Base-by-base conservation (phyloP, 2,329 filamentous ascomycete genomes). In the Arthroderma uncinatum region DNA sequence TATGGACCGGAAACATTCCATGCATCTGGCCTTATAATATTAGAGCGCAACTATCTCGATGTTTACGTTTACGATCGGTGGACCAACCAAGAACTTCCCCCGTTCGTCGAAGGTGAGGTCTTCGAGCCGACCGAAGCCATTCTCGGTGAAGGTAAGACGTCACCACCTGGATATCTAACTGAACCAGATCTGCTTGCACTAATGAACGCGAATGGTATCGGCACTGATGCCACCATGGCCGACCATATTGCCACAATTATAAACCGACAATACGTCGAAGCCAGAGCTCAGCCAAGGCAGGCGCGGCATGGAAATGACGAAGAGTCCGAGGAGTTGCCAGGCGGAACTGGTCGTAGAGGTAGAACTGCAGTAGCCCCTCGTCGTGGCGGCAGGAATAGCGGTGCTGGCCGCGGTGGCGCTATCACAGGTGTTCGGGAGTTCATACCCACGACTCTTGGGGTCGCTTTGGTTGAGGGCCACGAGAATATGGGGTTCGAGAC, bases 341-440 rank as follows among this genome's bases (percentile, higher is more conserved):
- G 53, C 53, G 25, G 55, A 37, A 57, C 53, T 53, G 28, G 42
- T 40, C 55, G 44, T 57, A 57, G 55, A 57, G 55, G 25, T 37
- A 57, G 40, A 52, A 25, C 14, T 28, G 44, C 40, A 37, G 44
- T 52, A 52, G 40, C 55, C 30, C 30, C 55, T 57, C 55, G 54
- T 52, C 53, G 54, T 47, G 55, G 55, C 1, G 55, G 55, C 30
- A 53, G 55, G 55, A 57, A 57, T 57, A 57, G 55, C 42, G 40
- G 54, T 55, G 54, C 39, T 34, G 50, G 50, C 36, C 16, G 30
- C n/a, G 50, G 50, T 10, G 30, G 50, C 8, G 30, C 50, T 53
- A 53, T 37, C 30, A 53, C 50, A 37, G 50, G 50, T 36, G 50
- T 53, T 53, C 50, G 50, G n/a, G 50, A 53, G 36, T 53, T 53